phyloP scores from a whole-genome alignment of 208 protist species.

The Leishmania tropica region DNA sequence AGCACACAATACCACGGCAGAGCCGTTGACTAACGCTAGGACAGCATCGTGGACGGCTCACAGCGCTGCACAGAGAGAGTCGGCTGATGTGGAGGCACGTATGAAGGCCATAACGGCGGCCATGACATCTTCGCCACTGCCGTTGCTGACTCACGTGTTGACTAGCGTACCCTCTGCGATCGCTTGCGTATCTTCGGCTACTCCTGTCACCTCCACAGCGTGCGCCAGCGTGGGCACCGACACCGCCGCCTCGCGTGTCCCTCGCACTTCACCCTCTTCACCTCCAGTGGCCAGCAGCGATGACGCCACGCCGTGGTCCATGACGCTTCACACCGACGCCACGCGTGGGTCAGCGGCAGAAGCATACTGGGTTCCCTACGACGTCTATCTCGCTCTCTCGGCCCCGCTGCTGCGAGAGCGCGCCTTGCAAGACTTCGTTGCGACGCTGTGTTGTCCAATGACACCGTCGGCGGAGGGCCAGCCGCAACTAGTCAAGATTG shows the following conservation, averaged over 20 bases:
- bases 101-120: background rate
- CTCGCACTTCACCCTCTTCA: background rate
- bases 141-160: background rate
- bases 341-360: background rate
- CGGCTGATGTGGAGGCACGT: slow-evolving; percentile 8
- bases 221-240: background rate
- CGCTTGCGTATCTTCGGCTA: background rate
- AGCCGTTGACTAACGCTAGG: background rate
- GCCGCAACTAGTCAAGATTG: slow-evolving; percentile 11
- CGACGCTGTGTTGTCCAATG: slow-evolving; percentile 21
- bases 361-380: slow-evolving; percentile 17
- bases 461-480: background rate
- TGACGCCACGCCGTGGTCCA: background rate
- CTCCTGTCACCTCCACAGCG: background rate
- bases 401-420: slow-evolving; percentile 17
- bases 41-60: background rate
- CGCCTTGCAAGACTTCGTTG: slow-evolving; percentile 22
- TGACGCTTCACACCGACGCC: background rate
- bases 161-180: background rate
- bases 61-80: background rate
- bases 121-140: background rate
- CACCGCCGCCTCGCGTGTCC: background rate
- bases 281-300: background rate
- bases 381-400: slow-evolving; percentile 15
- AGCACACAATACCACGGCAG: background rate